Conservation (phyloP, 192 early-diverging fungal species). For the Coemansia sp. region DNA sequence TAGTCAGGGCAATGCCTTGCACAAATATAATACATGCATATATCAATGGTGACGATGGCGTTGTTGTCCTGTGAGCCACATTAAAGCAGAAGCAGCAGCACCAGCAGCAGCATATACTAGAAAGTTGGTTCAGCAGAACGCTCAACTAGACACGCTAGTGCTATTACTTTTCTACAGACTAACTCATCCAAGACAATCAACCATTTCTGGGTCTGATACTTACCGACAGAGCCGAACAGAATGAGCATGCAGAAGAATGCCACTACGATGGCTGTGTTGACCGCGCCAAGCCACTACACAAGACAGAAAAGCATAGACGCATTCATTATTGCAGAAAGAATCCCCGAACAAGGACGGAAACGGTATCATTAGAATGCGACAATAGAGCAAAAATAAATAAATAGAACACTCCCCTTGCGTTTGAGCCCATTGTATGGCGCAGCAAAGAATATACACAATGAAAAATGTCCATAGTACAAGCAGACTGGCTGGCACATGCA, state of each 20-base stretch:
- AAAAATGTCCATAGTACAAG: background rate
- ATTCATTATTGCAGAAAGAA: background rate
- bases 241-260: slow-evolving; percentile 52
- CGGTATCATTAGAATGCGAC: background rate
- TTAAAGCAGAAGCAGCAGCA: slow-evolving; percentile 5
- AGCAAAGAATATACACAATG: background rate
- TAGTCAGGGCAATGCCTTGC: slow-evolving; percentile 4
- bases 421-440: slow-evolving; percentile 1
- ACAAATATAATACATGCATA: too few species aligned
- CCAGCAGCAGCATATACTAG: background rate
- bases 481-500: background rate
- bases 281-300: slow-evolving; percentile 52
- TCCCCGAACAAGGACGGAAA: background rate
- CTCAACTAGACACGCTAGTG: background rate
- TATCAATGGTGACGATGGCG: too few species aligned
- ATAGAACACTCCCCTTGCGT: background rate
- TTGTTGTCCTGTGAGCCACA: too few species aligned
- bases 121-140: slow-evolving; percentile 11
- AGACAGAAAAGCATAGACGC: background rate
- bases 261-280: slow-evolving; percentile 49
- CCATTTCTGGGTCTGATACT: slow-evolving; percentile 12
- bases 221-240: slow-evolving; percentile 49
- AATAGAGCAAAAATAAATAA: background rate
- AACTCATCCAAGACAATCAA: background rate
- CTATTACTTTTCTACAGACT: background rate